Evolutionary conservation across 495 filamentous ascomycete genomes (phyloP).

Genomic region (Lasiosphaeria miniovina): DNA sequence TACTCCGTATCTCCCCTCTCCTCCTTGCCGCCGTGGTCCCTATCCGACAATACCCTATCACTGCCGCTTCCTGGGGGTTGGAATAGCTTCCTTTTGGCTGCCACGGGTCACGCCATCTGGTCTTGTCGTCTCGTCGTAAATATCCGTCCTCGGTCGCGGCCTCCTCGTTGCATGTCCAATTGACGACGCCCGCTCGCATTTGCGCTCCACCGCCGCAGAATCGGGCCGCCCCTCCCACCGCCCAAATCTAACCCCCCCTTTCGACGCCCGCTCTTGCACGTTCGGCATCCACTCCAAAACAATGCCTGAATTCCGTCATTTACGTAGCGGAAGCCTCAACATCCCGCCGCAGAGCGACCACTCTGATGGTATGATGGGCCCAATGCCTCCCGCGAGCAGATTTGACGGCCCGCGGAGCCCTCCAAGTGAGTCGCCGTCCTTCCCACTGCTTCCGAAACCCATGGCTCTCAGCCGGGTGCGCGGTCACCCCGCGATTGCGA

Average conservation of each 20-base stretch:
- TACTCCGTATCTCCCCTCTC: slow-evolving; percentile 12
- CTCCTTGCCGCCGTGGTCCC: slow-evolving; percentile 1
- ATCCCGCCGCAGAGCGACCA: slow-evolving; percentile 40
- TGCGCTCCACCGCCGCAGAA: slow-evolving; percentile 11
- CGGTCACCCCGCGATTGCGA: not conserved
- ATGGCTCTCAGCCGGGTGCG: not conserved
- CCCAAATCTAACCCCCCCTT: slow-evolving; percentile 12
- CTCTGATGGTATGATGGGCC: slow-evolving; percentile 33
- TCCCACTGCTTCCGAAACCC: not conserved
- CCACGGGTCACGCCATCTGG: not conserved
- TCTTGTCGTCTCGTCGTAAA: not conserved
- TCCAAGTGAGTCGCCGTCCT: slow-evolving; percentile 58
- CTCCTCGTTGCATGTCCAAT: slow-evolving; percentile 7
- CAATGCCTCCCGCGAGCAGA: slow-evolving; percentile 43
- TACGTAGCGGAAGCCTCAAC: slow-evolving; percentile 52
- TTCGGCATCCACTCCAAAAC: slow-evolving; percentile 25
- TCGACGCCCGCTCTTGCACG: slow-evolving; percentile 9
- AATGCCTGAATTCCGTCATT: slow-evolving; percentile 49
- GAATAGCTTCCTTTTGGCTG: slow-evolving; percentile 15
- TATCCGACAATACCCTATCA: slow-evolving; percentile 9
- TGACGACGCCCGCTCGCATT: slow-evolving; percentile 15
- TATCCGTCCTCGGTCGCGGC: not conserved
- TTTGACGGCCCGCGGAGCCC: slow-evolving; percentile 77
- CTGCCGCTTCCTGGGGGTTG: slow-evolving; percentile 4
- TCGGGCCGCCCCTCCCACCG: slow-evolving; percentile 21